A percentile compares a stretch with the other conserved stretches of the same genome.
Conservation (phyloP, 2,329 filamentous ascomycete species). For the Curvularia sp. region DNA sequence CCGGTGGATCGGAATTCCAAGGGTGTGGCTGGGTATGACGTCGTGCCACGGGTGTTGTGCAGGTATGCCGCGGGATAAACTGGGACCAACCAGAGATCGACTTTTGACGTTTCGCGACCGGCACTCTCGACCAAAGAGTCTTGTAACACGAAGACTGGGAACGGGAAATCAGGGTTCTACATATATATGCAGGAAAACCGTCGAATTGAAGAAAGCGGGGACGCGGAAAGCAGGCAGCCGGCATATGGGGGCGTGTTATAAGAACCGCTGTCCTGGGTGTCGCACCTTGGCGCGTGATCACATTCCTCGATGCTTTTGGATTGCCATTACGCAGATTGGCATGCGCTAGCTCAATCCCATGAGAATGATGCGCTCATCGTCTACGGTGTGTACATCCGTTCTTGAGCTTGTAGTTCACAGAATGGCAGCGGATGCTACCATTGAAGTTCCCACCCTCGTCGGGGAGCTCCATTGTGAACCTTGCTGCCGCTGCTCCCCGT, state of each 20-base stretch:
- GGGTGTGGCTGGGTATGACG: slow-evolving; percentile 21
- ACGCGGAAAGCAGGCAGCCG: slow-evolving; percentile 18
- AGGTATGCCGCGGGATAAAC: slow-evolving; percentile 10
- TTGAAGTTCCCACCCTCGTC: slow-evolving; percentile 10
- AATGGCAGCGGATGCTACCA: neutral
- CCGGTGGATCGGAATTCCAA: slow-evolving; percentile 1
- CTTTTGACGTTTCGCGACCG: neutral
- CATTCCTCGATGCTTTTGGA: slow-evolving; percentile 16
- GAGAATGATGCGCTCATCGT: slow-evolving; percentile 2
- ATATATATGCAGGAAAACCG: slow-evolving; percentile 24
- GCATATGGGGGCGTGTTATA: slow-evolving; percentile 20
- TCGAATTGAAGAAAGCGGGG: slow-evolving; percentile 27
- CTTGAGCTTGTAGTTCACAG: neutral
- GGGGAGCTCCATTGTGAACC: slow-evolving; percentile 2
- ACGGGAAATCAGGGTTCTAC: slow-evolving; percentile 23
- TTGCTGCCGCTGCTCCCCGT: slow-evolving; percentile 4
- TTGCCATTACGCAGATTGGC: slow-evolving; percentile 21
- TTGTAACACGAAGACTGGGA: neutral
- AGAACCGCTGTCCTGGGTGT: slow-evolving; percentile 22
- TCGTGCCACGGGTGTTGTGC: slow-evolving; percentile 5
- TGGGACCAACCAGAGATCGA: slow-evolving; percentile 7
- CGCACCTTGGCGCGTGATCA: slow-evolving; percentile 30
- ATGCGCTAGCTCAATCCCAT: slow-evolving; percentile 11
- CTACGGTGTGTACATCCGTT: neutral
- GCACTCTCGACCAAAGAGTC: neutral